Evolutionary conservation across 2,329 filamentous ascomycete species (phyloP).

Genomic region (Trichophyton simii): DNA sequence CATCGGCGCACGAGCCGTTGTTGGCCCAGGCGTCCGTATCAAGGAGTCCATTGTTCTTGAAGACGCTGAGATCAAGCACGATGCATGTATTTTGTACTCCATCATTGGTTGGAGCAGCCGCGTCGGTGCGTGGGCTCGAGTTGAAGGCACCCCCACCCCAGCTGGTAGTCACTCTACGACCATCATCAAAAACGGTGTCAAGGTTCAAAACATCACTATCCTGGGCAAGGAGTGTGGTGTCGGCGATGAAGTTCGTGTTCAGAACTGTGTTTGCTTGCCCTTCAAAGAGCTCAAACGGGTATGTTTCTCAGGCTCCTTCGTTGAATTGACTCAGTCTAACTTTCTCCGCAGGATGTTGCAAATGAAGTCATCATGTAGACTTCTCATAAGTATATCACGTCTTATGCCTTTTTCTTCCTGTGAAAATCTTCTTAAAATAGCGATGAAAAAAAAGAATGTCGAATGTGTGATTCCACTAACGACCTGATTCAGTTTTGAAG

Average conservation of each 20-base stretch:
- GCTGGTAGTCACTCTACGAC: constrained; percentile 81
- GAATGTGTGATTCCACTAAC: background rate
- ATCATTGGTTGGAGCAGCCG: constrained; percentile 97
- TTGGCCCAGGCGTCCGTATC: constrained; percentile 79
- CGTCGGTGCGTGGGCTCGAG: constrained; percentile 93
- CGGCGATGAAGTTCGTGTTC: constrained; percentile 84
- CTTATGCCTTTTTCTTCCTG: background rate
- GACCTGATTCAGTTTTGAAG: background rate
- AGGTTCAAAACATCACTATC: constrained; percentile 97
- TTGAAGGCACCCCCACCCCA: constrained; percentile 86
- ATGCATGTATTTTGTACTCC: constrained; percentile 86
- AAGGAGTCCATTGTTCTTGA: constrained; percentile 96
- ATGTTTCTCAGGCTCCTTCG: constrained; percentile 29
- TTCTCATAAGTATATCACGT: background rate
- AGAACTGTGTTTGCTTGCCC: constrained; percentile 95
- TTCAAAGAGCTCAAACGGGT: constrained; percentile 97
- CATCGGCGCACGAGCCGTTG: constrained; percentile 72
- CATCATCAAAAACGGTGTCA: constrained; percentile 94
- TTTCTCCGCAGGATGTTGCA: constrained; percentile 51
- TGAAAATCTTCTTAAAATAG: background rate
- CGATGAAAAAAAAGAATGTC: background rate
- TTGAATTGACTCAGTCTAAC: background rate
- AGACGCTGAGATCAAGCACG: constrained; percentile 90
- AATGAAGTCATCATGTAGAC: constrained; percentile 63
- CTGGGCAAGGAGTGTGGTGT: constrained; percentile 92